phyloP scores from a whole-genome alignment of 1,284 basidiomycete genomes.

The Moniliophthora roreri region DNA sequence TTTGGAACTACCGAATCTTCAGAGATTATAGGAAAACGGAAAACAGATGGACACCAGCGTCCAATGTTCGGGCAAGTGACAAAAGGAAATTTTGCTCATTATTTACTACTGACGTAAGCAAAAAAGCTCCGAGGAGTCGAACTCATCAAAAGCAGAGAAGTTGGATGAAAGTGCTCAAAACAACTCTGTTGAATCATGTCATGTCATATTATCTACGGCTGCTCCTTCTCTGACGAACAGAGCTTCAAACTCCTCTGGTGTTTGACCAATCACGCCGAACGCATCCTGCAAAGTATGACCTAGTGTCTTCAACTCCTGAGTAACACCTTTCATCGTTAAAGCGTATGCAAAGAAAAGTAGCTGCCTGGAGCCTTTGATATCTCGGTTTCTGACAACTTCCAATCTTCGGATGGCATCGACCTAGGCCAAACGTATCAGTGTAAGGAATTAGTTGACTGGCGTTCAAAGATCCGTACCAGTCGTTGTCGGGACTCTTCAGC shows the following conservation, averaged over 20 bases:
- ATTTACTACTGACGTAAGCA: too few relatives aligned
- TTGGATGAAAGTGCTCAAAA: too few relatives aligned
- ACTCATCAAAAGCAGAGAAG: too few relatives aligned
- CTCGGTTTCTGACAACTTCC: conserved; percentile 79
- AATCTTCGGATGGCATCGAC: conserved; percentile 81
- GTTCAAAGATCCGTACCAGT: too few relatives aligned
- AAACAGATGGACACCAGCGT: too few relatives aligned
- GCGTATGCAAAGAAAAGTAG: conserved; percentile 94
- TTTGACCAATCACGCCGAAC: conserved; percentile 84
- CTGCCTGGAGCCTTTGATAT: conserved; percentile 76
- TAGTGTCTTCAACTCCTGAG: conserved; percentile 79
- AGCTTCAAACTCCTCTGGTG: conserved; percentile 66
- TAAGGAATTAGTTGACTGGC: too few relatives aligned
- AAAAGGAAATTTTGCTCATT: neutral
- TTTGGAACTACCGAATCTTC: too few relatives aligned
- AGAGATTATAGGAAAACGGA: too few relatives aligned
- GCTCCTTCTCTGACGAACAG: conserved; percentile 44
- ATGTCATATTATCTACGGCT: conserved; percentile 23
- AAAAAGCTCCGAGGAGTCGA: too few relatives aligned
- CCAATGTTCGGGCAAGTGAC: neutral
- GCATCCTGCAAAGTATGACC: conserved; percentile 80
- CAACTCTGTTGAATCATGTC: too few relatives aligned
- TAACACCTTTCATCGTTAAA: conserved; percentile 90
- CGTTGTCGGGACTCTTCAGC: conserved; percentile 81
- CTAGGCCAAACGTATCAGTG: too few relatives aligned